Evolutionary conservation across 2,329 filamentous ascomycete species (phyloP), one percentile per base, ranked within the genome.

Genomic region (Trichoderma arundinaceum): DNA sequence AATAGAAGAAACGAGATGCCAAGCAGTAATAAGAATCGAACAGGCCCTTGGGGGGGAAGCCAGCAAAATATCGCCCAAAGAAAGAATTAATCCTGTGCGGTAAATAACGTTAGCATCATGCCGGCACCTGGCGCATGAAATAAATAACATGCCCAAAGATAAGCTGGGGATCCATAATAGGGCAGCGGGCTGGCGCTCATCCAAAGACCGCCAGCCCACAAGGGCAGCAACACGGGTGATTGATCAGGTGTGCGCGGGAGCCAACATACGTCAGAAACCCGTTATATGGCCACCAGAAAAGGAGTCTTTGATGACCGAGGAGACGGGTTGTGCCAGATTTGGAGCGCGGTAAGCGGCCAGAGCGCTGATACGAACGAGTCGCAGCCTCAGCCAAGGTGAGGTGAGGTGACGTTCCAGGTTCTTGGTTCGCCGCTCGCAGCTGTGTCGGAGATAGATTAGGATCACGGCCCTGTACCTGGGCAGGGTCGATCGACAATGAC

Each of bases 111-210:
- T 63, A 63, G 59, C 59, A 63, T 63, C 59, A 46, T 53, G 59
- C 39, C 48, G 59, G 48, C 39, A 62, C 28, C 38, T 41, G 43
- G 19, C 41, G 57, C 44, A 60, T 61, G 58, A 44, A 52, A 52
- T 52, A 43, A 52, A 41, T 49, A 35, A 41, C 22, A 51, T 19
- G 58, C 58, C 48, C 39, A 61, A 41, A 52, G 48, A 61, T 52
- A 61, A 61, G 58, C 58, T 61, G 59, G 59, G 22, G 48, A 33
- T 54, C 59, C 59, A 63, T 63, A 63, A 63, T 63, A 63, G 59
- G 59, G 59, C 59, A 63, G 49, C 59, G 32, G 51, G 49, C 49
- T 63, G 28, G 49, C 59, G 57, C 48, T 44, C 17, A 53, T 53
- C 15, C 13, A 53, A 41, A 54, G 44, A 32, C 44, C 19, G 22